These are phyloP conservation scores for Aegle marmelos DNA, from an alignment of 345 rosid genomes.

Conservation along the genomic window DNA sequence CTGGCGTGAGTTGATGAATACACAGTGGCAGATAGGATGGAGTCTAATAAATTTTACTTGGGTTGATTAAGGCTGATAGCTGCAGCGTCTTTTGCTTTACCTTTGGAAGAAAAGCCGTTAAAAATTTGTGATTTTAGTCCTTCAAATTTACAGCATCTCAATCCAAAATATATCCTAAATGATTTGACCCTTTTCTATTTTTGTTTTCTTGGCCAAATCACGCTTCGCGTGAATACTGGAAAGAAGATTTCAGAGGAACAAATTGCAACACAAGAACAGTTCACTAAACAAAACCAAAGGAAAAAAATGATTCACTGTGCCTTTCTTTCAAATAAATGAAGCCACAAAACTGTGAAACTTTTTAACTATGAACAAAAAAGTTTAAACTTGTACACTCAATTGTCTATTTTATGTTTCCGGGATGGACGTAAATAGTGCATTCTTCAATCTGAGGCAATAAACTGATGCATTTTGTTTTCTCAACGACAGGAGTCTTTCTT, in stretches of 20 bases:
- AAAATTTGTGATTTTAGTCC: background rate
- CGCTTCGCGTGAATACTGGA: background rate
- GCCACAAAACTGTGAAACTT: background rate
- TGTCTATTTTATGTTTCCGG: background rate
- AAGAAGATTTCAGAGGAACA: background rate
- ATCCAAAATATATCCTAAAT: too few species aligned
- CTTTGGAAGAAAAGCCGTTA: too few species aligned
- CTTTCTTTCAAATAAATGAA: background rate
- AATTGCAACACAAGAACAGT: background rate
- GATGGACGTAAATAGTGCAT: background rate
- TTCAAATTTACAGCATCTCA: background rate
- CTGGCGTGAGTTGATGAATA: too few species aligned
- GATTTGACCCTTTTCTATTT: too few species aligned
- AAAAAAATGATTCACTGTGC: background rate
- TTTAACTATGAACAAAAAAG: background rate
- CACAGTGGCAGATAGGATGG: too few species aligned
- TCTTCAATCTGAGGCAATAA: background rate
- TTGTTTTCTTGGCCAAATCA: too few species aligned
- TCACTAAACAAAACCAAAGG: background rate
- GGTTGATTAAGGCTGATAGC: too few species aligned
- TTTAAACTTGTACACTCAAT: background rate
- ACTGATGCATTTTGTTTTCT: background rate
- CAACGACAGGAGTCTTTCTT: background rate
- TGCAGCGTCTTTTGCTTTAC: too few species aligned
- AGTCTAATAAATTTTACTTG: too few species aligned